A percentile compares a stretch with the other conserved stretches of the same genome.
These are phyloP conservation scores for Microbotryum saponariae DNA, from an alignment of 1,284 basidiomycete species.

Conservation along the genomic window DNA sequence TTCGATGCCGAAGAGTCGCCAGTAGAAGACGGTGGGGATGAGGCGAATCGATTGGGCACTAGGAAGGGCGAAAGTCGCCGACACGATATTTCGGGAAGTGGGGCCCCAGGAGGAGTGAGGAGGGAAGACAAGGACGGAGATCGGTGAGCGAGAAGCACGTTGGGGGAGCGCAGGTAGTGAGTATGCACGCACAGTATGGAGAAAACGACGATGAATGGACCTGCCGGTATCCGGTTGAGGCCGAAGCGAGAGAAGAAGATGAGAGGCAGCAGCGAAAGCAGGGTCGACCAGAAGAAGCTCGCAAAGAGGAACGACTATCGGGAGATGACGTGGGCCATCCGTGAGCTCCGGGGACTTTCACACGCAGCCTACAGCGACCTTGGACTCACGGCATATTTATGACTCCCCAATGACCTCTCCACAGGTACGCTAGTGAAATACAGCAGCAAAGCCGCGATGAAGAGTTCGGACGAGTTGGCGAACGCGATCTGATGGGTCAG, in stretches of 20 bases:
- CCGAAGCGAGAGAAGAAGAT: slow-evolving; percentile 57
- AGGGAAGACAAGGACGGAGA: neutral
- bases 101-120: neutral
- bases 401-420: slow-evolving; percentile 75
- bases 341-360: too few species aligned
- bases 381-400: slow-evolving; percentile 72
- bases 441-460: slow-evolving; percentile 65
- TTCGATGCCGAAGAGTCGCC: slow-evolving; percentile 15
- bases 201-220: slow-evolving; percentile 57
- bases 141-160: neutral
- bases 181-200: slow-evolving; percentile 70
- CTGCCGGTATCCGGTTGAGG: slow-evolving; percentile 64
- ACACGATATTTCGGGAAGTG: neutral
- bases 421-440: slow-evolving; percentile 65
- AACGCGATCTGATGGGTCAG: slow-evolving; percentile 67
- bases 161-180: slow-evolving; percentile 55
- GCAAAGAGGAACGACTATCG: slow-evolving; percentile 65
- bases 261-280: slow-evolving; percentile 58
- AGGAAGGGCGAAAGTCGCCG: neutral
- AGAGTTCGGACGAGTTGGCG: slow-evolving; percentile 73
- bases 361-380: too few species aligned
- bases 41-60: slow-evolving; percentile 20
- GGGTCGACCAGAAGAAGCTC: slow-evolving; percentile 56
- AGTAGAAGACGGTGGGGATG: slow-evolving; percentile 23
- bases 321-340: neutral